Base-by-base conservation (phyloP, 768 basidiomycete species). In the Serendipita vermifera region DNA sequence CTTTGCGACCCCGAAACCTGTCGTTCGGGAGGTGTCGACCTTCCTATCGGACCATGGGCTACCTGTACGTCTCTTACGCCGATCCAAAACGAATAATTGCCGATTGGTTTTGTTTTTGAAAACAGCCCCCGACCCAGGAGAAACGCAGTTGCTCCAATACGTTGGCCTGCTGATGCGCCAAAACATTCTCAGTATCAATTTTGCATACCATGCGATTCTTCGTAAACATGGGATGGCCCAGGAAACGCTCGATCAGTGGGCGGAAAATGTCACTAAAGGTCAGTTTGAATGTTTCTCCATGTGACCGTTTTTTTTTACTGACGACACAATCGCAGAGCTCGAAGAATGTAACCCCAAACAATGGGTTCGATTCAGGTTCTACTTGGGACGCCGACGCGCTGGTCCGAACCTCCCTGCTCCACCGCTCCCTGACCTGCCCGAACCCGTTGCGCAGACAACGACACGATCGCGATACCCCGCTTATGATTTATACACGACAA, bases 81-180 rank as follows among this genome's bases (percentile, higher is more conserved):
- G 24, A 17, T 15, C 3, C 3, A n/a, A 26, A 15, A 29, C 9
- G 15, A 26, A n/a, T 9, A 17, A 6, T n/a, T 41, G 39, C 17
- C 1, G 6, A 41, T 41, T 17, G 6, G 6, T 41, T n/a, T n/a
- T 6, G 20, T 29, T 15, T 7, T 2, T 9, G n/a, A 51, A 29
- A 15, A 29, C 15, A 51, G 6, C n/a, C n/a, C n/a, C n/a, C n/a
- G 46, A 51, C n/a, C 22, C 31, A 26, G 22, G 5, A 4, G 20
- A 26, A n/a, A 51, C 46, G n/a, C 46, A 51, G 31, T 26, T 29
- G 9, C 22, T 51, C 24, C 46, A 51, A 51, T 51, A 51, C n/a
- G 46, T 51, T n/a, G 46, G 46, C 15, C 22, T 51, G 20, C 22
- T 51, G 5, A 51, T 51, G 46, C 46, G 46, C 29, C 46, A 51